Percentiles rank a stretch among this genome's conserved stretches.
Conservation (phyloP, 768 basidiomycete species). For the Pisolithus microcarpus region DNA sequence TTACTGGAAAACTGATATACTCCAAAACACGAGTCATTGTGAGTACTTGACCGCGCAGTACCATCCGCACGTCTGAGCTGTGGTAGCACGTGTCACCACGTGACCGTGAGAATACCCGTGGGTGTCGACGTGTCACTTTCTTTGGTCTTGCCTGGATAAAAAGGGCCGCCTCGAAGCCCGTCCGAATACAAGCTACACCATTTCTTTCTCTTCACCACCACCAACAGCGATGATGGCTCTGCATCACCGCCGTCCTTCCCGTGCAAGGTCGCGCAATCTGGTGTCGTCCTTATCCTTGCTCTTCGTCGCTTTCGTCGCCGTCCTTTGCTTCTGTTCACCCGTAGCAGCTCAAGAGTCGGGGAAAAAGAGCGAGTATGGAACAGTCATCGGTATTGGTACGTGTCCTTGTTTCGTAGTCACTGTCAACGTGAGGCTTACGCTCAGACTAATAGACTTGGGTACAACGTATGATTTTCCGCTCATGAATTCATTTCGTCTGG, state of each 20-base stretch:
- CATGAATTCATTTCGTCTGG: neutral
- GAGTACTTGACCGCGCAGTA: no score
- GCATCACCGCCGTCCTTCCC: conserved; percentile 39
- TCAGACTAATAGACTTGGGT: conserved; percentile 62
- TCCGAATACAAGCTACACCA: no score
- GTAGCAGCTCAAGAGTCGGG: conserved; percentile 54
- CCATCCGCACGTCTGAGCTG: no score
- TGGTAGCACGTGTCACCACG: neutral
- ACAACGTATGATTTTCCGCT: conserved; percentile 55
- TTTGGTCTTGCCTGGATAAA: neutral
- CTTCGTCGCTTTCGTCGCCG: conserved; percentile 58
- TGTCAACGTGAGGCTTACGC: neutral
- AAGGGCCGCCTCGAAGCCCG: no score
- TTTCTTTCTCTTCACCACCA: conserved; percentile 8
- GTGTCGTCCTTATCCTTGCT: conserved; percentile 53
- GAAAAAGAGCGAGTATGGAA: conserved; percentile 68
- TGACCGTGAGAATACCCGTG: neutral
- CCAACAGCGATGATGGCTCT: conserved; percentile 22
- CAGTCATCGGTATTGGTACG: conserved; percentile 88
- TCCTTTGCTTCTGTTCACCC: conserved; percentile 64
- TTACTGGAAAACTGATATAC: no score
- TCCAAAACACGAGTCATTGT: no score
- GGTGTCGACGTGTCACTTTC: neutral
- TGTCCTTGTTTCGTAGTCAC: neutral
- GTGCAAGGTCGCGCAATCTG: conserved; percentile 49